A percentile compares a stretch with the other conserved stretches of the same genome.
Conservation (phyloP, 495 filamentous ascomycete species). For the Xylaria nigripes region DNA sequence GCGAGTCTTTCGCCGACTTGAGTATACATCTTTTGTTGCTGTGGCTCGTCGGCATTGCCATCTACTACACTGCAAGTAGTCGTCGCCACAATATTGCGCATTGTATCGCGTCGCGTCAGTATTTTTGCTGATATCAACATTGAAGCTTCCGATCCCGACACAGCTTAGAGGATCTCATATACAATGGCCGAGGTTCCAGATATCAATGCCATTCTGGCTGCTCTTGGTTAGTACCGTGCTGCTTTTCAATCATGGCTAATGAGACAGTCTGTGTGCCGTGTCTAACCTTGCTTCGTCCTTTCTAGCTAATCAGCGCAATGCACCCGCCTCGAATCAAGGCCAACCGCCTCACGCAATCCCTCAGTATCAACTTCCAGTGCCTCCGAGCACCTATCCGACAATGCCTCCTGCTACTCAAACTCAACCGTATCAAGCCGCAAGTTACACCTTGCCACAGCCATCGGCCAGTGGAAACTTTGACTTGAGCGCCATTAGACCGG, state of each 20-base stretch:
- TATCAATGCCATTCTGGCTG: slow-evolving; percentile 47
- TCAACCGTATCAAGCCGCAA: slow-evolving; percentile 30
- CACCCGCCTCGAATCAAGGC: slow-evolving; percentile 28
- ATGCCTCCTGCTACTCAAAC: slow-evolving; percentile 30
- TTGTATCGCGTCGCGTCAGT: slow-evolving; percentile 6
- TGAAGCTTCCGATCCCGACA: neutral
- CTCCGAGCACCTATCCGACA: slow-evolving; percentile 16
- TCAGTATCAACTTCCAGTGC: slow-evolving; percentile 29
- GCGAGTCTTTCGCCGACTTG: slow-evolving; percentile 2
- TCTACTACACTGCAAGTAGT: slow-evolving; percentile 2
- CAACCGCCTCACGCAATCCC: slow-evolving; percentile 32
- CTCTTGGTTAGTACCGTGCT: slow-evolving; percentile 35
- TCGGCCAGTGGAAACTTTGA: slow-evolving; percentile 62
- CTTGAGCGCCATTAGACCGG: slow-evolving; percentile 63
- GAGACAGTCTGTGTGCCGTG: neutral
- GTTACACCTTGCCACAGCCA: slow-evolving; percentile 57
- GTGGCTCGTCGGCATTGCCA: neutral
- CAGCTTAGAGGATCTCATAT: neutral
- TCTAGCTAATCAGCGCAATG: slow-evolving; percentile 25
- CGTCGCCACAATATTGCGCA: slow-evolving; percentile 6
- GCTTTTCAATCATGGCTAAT: neutral
- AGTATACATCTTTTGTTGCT: neutral
- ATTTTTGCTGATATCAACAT: neutral
- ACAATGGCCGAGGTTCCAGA: slow-evolving; percentile 41
- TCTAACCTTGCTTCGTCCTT: slow-evolving; percentile 4